Evolutionary conservation across 2,329 filamentous ascomycete species (phyloP).

Genomic region (Diaporthe sp.): DNA sequence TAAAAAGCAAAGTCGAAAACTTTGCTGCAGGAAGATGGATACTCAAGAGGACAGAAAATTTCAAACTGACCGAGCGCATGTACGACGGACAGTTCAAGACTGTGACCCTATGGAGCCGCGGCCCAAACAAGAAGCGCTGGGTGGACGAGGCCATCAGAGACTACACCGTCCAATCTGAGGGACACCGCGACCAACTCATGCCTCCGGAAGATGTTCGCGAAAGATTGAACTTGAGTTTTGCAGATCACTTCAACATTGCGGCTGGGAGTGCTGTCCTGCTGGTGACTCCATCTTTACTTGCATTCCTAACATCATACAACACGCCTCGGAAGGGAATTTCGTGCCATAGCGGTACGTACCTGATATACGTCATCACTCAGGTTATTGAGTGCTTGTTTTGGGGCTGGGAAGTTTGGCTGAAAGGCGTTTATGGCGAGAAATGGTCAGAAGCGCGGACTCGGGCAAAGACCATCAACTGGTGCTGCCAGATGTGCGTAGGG

Average conservation of each 20-base stretch:
- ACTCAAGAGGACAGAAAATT: constrained; percentile 41
- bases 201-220: neutral
- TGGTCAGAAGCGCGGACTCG: constrained; percentile 45
- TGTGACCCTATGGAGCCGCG: constrained; percentile 50
- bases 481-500: constrained; percentile 47
- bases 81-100: constrained; percentile 40
- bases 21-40: constrained; percentile 26
- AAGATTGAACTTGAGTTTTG: neutral
- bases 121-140: constrained; percentile 37
- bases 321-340: constrained; percentile 44
- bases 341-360: constrained; percentile 43
- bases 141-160: constrained; percentile 29
- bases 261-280: constrained; percentile 15
- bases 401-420: constrained; percentile 45
- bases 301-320: constrained; percentile 50
- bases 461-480: constrained; percentile 47
- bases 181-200: neutral
- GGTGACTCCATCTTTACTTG: constrained; percentile 45
- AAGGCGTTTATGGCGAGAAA: constrained; percentile 43
- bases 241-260: constrained; percentile 1
- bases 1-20: constrained; percentile 38
- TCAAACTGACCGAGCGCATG: constrained; percentile 43
- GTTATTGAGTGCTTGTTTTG: constrained; percentile 48
- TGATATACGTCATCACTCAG: constrained; percentile 46
- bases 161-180: neutral